Base-by-base conservation (phyloP, 768 basidiomycete genomes). In the Boletellus ananiceps region DNA sequence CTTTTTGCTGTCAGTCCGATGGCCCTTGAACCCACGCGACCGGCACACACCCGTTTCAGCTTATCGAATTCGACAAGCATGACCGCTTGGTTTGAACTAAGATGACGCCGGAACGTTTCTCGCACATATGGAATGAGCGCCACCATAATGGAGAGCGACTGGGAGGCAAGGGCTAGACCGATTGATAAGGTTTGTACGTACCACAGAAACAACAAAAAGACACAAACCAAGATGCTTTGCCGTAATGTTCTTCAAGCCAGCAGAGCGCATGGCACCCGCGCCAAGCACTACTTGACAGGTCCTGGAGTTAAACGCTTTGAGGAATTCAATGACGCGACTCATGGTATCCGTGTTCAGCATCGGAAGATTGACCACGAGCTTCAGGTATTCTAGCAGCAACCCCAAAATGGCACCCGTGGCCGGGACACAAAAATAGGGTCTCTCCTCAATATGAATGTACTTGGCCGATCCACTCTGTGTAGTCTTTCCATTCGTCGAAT, bases 41-140 rank as follows among this genome's bases (percentile, higher is more conserved):
- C 44, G 34, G 40, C n/a, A 71, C 86, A 56, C 57, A 92, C 91
- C 73, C 95, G 79, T 72, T 95, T 98, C 50, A 98, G 80, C 73
- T 95, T 97, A 72, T 99, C 96, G 65, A 98, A 99, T 69, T 98
- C 96, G 15, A 94, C 82, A 33, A 98, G 74, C 84, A 98, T 94
- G 40, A 97, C 92, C 12, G 93, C 92, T 69, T 98, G 93, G 69
- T 93, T 94, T 50, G 86, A 81, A 66, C 83, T 94, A 27, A 99
- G 77, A 73, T 97, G 95, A 54, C 96, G 79, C 41, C 96, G 78
- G 67, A 98, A 91, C 6, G 87, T 86, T 71, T 99, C 96, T 40
- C 96, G 86, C 44, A 98, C 84, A 65, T 97, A 97, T 1, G 96
- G 93, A 47, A 97, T 90, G 41, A 99, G 82, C 32, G 90, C 83